Evolutionary conservation across 305 asterid species (phyloP), one percentile per base, ranked within the genome.

Genomic region (Salvia sclarea): DNA sequence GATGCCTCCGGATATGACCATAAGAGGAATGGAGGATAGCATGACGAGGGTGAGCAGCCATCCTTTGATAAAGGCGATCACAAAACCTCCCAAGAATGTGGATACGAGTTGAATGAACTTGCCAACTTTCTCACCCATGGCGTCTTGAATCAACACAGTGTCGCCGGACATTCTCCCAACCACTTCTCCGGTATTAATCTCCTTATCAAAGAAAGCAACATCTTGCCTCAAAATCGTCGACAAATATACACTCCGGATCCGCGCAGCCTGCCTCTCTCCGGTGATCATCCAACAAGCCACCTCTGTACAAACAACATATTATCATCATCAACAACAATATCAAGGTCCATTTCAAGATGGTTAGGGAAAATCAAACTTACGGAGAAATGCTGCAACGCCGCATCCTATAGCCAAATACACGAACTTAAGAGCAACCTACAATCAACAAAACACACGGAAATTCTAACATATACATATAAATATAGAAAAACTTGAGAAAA

Each of bases 121-220:
- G 25, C 95, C 95, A 7, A 87, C 95, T 84, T 85, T 85, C 74
- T 83, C 91, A 0, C 91, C 87, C 78, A 85, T 81, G 68, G 91
- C 91, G 45, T 83, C 86, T 72, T 83, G 89, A 20, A 85, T 79
- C 1, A 79, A 59, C 2, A 85, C 79, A 21, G 83, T 83, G 75
- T 83, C 91, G 18, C 88, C 85, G 0, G 88, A 83, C 85, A 85
- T 79, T 41, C 84, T 73, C 12, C 82, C 84, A 18, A 81, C 68
- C 0, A 83, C 81, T 69, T 85, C 91, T 28, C 91, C 91, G 2
- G 86, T 81, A 61, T 71, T 79, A 1, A 72, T 76, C 67, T 85
- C 88, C 71, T 66, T 78, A 22, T 85, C 91, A 30, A 85, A 85
- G 74, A 81, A 85, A 54, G 75, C 78, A n/a, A 83, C 75, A 33